Base-by-base conservation (phyloP, 257 asterid genomes). In the Phtheirospermum japonicum region DNA sequence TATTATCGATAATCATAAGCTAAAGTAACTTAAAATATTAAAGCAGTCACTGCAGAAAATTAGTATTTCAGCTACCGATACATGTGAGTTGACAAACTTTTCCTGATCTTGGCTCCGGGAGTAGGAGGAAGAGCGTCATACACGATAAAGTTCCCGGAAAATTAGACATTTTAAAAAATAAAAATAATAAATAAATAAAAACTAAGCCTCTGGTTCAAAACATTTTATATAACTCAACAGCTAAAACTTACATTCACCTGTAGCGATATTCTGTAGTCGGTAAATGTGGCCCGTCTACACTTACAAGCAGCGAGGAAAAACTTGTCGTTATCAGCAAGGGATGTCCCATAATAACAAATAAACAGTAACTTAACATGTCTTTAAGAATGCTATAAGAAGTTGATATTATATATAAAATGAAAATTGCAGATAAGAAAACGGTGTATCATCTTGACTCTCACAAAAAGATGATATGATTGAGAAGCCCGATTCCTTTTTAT, bases 281-380 rank as follows among this genome's bases (percentile, higher is more conserved):
- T 85, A 75, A 87, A 86, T 32, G 96, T 89, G 26, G 96, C 64
- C 19, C 85, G 84, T 82, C 95, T 77, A 72, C 65, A 82, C 80
- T 82, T 86, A 59, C 89, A 87, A 60, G 99, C 97, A 72, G 97
- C 82, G 37, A 93, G 95, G 61, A 93, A 88, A 70, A 89, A 83
- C 91, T 93, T 93, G 40, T 97, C 99, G 36, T 93, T 88, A 73
- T 84, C 95, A 4, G 88, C 89, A 69, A 89, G 76, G 0, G 95
- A 96, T 93, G 95, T 71, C 62, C 62, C 50, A 75, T 42, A 62
- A n/a, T 28, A 34, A 42, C 5, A 51, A 34, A 64, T 4, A 51
- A 55, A 50, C n/a, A 13, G 23, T 23, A 56, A 58, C 7, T n/a
- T 10, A 50, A 57, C 43, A 57, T 56, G 34, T 17, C 65, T 28